Base-by-base conservation (phyloP, 805 yeast species). In the Saccharomycopsis oosterbeekiorum region DNA sequence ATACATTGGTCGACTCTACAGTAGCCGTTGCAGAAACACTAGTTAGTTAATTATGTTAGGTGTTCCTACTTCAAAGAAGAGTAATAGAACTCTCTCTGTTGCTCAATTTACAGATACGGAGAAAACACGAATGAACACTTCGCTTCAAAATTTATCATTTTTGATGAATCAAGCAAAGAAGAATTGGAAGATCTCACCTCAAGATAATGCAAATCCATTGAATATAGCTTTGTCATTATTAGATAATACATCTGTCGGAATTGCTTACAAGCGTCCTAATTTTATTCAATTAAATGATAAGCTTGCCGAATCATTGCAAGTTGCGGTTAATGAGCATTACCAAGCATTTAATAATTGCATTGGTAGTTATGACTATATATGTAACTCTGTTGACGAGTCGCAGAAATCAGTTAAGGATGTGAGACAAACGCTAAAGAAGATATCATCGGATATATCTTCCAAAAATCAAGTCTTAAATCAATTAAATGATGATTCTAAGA, bases 191-290 rank as follows among this genome's bases (percentile, higher is more conserved):
- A 78, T 80, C 59, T 71, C 84, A 8, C 71, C 79, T 6, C 74
- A 75, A 1, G 78, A 77, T 9, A 79, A 82, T 57, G n/a, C 66
- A 14, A 91, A 90, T 69, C 96, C 97, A 1, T 78, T 94, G 55
- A 97, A 90, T 67, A 76, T 86, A 59, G 97, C 97, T 0, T 76
- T 93, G 47, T 84, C 92, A 1, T 76, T 94, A 61, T 75, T 91
- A 68, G 97, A 93, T 71, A 86, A 85, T 67, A 84, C 96, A 1
- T 88, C 96, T 0, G 94, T 91, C n/a, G 98, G 98, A 0, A 74
- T 89, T 67, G 96, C 96, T 0, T 86, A 85, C 67, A 82, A 85
- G 63, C 78, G 78, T 62, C 78, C 78, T 1, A 91, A 89, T 64
- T 93, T 93, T 66, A 75, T 78, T 53, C 79, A 80, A 56, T 72